Base-by-base conservation (phyloP, 2,329 filamentous ascomycete species). In the Trichoderma pleuroti region DNA sequence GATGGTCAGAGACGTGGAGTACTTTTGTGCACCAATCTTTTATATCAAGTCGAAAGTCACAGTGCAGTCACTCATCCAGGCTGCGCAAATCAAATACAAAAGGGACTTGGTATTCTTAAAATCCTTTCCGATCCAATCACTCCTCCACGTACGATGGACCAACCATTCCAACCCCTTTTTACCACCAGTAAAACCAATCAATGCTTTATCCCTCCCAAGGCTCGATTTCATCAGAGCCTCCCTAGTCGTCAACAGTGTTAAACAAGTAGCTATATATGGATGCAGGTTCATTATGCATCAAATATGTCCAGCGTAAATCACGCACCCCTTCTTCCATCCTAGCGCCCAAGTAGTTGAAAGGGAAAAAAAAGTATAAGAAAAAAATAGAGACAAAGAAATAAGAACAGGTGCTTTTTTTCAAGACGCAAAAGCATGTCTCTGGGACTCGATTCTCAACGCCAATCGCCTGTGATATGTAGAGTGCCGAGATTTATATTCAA, bases 211-310 rank as follows among this genome's bases (percentile, higher is more conserved):
- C 16, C 28, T 28, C 28, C 21, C 39, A 57, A 61, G 10, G 24
- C 30, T 49, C 30, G 28, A n/a, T n/a, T n/a, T 61, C 56, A 36
- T 61, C 28, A 52, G 14, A 61, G 11, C 28, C 24, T 68, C 52
- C 4, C 24, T 26, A 28, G 14, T 34, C 66, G 11, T 61, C 26
- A 14, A 61, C n/a, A 34, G 18, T 60, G n/a, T 39, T 34, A 7
- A 24, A 18, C 24, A 42, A 57, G 24, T 32, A 57, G 24, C n/a
- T 24, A 39, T 39, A n/a, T 46, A 16, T 68, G 28, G 32, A 46
- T 68, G 56, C 66, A 60, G 56, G 60, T 57, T 61, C 66, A 24
- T 68, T 52, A 68, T 61, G 56, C 66, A 68, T 34, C 56, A 68
- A 61, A 28, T 32, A 36, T 21, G 39, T 26, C n/a, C 18, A 26